These are phyloP conservation scores for Amylostereum chailletii DNA, from an alignment of 1,284 basidiomycete species.

Conservation along the genomic window DNA sequence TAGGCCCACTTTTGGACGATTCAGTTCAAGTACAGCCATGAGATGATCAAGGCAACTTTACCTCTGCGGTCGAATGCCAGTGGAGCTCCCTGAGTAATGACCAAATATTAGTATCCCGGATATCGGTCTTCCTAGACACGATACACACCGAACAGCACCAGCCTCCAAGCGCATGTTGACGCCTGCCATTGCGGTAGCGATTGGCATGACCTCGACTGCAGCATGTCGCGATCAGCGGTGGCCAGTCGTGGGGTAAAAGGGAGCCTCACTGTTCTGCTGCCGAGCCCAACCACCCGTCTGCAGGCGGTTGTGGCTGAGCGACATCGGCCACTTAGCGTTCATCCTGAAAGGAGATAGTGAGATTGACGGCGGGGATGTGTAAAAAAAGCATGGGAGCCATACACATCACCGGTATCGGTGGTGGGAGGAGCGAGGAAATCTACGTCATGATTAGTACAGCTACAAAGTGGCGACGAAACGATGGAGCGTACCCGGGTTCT, in stretches of 20 bases:
- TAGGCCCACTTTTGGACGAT: conserved; percentile 48
- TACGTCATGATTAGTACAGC: no score
- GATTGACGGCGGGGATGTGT: not conserved
- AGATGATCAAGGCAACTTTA: conserved; percentile 16
- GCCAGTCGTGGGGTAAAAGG: no score
- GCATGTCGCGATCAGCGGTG: not conserved
- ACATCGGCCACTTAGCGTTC: conserved; percentile 69
- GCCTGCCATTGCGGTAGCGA: conserved; percentile 54
- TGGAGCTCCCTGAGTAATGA: conserved; percentile 48
- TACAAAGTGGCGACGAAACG: no score
- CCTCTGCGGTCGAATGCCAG: conserved; percentile 66
- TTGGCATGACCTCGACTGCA: conserved; percentile 47
- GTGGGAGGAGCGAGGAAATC: conserved; percentile 57
- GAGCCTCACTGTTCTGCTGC: conserved; percentile 49
- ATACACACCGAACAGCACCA: conserved; percentile 49
- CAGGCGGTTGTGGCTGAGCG: conserved; percentile 59
- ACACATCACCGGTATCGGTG: conserved; percentile 60
- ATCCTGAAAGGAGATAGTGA: conserved; percentile 21
- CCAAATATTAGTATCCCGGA: not conserved
- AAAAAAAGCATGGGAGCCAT: conserved; percentile 13
- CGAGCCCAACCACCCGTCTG: conserved; percentile 70
- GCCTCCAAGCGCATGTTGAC: conserved; percentile 65
- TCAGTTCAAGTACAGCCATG: not conserved
- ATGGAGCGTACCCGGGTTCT: conserved; percentile 44
- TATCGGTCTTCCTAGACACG: not conserved